phyloP scores from a whole-genome alignment of 352 stramenopile species.

The Halophytophthora polymorphica region DNA sequence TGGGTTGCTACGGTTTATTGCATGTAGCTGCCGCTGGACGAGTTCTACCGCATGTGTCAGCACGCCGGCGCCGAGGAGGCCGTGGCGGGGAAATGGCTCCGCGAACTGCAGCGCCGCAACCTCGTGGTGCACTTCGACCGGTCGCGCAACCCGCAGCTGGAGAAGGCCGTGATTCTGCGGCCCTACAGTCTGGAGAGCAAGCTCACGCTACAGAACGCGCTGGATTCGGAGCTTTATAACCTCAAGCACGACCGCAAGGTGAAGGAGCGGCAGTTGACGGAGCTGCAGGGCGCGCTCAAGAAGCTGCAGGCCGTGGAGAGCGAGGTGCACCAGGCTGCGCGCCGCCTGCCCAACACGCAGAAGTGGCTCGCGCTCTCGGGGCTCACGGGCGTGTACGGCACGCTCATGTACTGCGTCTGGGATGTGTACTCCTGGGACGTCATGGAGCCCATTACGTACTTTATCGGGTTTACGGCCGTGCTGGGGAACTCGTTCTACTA shows the following conservation, averaged over 20 bases:
- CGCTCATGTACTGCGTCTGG: conserved; percentile 81
- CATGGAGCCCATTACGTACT: conserved; percentile 90
- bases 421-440: conserved; percentile 88
- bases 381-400: conserved; percentile 65
- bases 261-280: conserved; percentile 46
- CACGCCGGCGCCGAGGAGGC: conserved; percentile 63
- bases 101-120: conserved; percentile 72
- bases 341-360: conserved; percentile 57
- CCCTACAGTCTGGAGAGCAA: conserved; percentile 74
- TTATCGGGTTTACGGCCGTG: conserved; percentile 86
- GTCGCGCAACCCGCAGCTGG: conserved; percentile 60
- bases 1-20: not conserved
- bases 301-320: conserved; percentile 46
- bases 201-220: conserved; percentile 59
- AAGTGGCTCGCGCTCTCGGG: conserved; percentile 68
- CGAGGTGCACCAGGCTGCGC: conserved; percentile 42
- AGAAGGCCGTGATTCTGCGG: conserved; percentile 63
- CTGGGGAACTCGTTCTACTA: conserved; percentile 82
- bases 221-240: conserved; percentile 76
- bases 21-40: conserved; percentile 52
- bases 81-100: conserved; percentile 74
- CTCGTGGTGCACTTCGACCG: conserved; percentile 74
- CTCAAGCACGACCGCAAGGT: conserved; percentile 61
- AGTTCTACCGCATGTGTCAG: conserved; percentile 76
- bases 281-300: conserved; percentile 43